phyloP scores from a whole-genome alignment of 371 early-diverging fungal species.

The Dinochytrium kinnereticum region DNA sequence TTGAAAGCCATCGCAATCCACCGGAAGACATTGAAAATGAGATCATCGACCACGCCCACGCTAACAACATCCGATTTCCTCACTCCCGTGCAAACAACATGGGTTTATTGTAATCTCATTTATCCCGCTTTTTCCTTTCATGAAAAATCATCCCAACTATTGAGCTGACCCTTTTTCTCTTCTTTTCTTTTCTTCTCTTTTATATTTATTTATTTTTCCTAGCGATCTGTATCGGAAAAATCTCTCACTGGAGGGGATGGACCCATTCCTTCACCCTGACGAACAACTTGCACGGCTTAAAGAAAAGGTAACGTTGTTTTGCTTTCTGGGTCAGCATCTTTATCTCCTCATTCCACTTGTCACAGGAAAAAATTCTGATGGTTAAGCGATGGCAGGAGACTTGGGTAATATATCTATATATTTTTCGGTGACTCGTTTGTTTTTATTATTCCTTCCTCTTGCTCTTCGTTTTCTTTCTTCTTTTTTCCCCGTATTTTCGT shows the following conservation, averaged over 20 bases:
- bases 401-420: constrained; percentile 25
- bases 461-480: too few relatives aligned
- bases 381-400: constrained; percentile 26
- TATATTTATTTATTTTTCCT: neutral
- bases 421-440: neutral
- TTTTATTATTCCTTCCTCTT: neutral
- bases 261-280: constrained; percentile 24
- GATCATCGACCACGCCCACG: neutral
- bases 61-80: constrained; percentile 30
- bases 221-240: neutral
- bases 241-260: constrained; percentile 21
- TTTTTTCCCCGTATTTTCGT: neutral
- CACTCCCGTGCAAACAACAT: constrained; percentile 9
- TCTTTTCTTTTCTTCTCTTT: neutral
- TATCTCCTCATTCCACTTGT: too few relatives aligned
- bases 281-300: constrained; percentile 32
- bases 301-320: constrained; percentile 23
- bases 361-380: constrained; percentile 28
- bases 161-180: neutral
- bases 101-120: neutral
- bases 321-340: too few relatives aligned
- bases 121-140: neutral
- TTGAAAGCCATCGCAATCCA: constrained; percentile 19
- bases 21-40: constrained; percentile 14
- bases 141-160: neutral